Percentiles rank a stretch among this genome's conserved stretches.
phyloP scores from a whole-genome alignment of 148 eudicot species.

The Chenopodium quinoa region DNA sequence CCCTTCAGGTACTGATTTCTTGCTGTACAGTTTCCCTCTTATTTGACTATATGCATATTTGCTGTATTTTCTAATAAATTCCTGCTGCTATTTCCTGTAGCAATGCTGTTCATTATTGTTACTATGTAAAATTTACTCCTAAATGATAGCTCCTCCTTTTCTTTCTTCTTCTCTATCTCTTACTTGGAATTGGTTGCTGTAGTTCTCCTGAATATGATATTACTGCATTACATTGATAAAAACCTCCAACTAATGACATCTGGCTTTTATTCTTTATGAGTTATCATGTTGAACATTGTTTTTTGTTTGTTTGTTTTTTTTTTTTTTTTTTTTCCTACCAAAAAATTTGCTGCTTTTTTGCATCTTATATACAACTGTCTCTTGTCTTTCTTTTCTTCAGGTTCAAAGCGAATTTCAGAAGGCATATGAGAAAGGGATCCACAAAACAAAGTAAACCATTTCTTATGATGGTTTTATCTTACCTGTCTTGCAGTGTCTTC shows the following conservation, averaged over 20 bases:
- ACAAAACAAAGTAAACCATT: conserved; percentile 69
- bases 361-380: not conserved
- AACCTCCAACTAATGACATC: not conserved
- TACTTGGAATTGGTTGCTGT: not conserved
- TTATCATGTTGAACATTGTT: not conserved
- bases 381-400: conserved; percentile 32
- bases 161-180: not conserved
- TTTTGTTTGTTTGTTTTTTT: too few species aligned
- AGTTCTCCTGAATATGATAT: not conserved
- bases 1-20: conserved; percentile 75
- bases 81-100: not conserved
- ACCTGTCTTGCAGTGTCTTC: conserved; percentile 4
- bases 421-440: conserved; percentile 96
- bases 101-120: not conserved
- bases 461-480: not conserved
- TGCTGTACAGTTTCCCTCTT: conserved; percentile 5
- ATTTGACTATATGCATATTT: not conserved
- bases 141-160: not conserved
- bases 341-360: not conserved
- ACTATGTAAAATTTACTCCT: not conserved
- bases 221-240: not conserved
- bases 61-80: not conserved
- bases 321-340: not conserved
- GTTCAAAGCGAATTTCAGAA: conserved; percentile 96
- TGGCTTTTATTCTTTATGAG: not conserved